These are phyloP conservation scores for Xylaria intraflava DNA, from an alignment of 495 filamentous ascomycete genomes.

Conservation along the genomic window DNA sequence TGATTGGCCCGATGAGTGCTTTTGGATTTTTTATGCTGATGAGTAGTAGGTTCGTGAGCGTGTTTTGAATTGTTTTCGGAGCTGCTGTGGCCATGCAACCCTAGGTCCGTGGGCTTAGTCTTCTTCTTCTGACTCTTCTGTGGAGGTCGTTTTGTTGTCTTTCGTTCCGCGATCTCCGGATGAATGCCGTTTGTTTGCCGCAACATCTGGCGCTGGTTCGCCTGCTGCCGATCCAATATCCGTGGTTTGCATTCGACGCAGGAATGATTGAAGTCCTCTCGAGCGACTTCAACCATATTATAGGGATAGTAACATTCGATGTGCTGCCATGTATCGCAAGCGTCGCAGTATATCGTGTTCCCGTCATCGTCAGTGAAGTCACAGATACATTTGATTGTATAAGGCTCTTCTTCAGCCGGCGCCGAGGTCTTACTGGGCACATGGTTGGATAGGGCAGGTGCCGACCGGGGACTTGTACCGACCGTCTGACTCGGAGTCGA, in stretches of 20 bases:
- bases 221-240: constrained; percentile 59
- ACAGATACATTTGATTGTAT: constrained; percentile 98
- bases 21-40: constrained; percentile 62
- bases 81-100: constrained; percentile 42
- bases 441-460: constrained; percentile 45
- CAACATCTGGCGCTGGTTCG: constrained; percentile 54
- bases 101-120: constrained; percentile 44
- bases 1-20: constrained; percentile 63
- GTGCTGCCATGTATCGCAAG: constrained; percentile 96
- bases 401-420: constrained; percentile 73
- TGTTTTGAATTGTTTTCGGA: constrained; percentile 31
- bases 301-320: constrained; percentile 88
- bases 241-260: constrained; percentile 83
- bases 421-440: constrained; percentile 45
- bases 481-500: constrained; percentile 45
- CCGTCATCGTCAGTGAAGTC: constrained; percentile 89
- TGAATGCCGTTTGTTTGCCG: constrained; percentile 44
- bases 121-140: constrained; percentile 75
- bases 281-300: constrained; percentile 61
- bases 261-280: constrained; percentile 61
- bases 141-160: constrained; percentile 56
- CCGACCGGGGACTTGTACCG: constrained; percentile 46
- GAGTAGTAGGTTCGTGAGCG: constrained; percentile 29
- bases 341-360: constrained; percentile 92
- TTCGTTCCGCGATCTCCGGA: constrained; percentile 52